Evolutionary conservation across 306 rosid genomes (phyloP).

Genomic region (Vicia faba): DNA sequence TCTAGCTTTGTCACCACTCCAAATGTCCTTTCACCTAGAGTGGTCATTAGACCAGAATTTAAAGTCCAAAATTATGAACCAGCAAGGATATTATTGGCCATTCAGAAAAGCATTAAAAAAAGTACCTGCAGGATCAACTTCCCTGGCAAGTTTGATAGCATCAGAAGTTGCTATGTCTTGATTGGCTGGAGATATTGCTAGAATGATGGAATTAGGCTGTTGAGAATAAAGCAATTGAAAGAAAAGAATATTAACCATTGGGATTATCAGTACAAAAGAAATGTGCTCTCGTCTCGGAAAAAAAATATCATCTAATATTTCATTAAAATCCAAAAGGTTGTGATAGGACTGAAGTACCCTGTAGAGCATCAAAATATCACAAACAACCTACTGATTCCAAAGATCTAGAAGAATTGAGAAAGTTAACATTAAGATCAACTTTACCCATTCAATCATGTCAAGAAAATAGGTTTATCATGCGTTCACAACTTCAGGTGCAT

Average conservation of each 20-base stretch:
- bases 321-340: too few relatives aligned
- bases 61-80: conserved; percentile 2
- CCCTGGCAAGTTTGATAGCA: conserved; percentile 88
- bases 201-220: conserved; percentile 84
- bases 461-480: neutral
- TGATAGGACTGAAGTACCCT: too few relatives aligned
- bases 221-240: conserved; percentile 23
- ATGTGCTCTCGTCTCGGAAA: too few relatives aligned
- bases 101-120: neutral
- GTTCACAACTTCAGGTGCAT: neutral
- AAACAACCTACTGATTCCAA: neutral
- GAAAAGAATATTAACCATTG: conserved; percentile 10
- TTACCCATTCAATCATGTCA: neutral
- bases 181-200: conserved; percentile 92
- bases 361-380: neutral
- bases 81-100: conserved; percentile 10
- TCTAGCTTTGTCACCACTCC: conserved; percentile 94
- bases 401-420: neutral
- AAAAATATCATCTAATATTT: too few relatives aligned
- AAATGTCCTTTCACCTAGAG: conserved; percentile 81
- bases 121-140: conserved; percentile 85
- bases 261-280: too few relatives aligned
- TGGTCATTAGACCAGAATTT: conserved; percentile 33
- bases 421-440: neutral
- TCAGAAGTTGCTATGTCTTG: conserved; percentile 95